Conservation (phyloP, 1,284 basidiomycete genomes). For the Papiliotrema nemorosa region DNA sequence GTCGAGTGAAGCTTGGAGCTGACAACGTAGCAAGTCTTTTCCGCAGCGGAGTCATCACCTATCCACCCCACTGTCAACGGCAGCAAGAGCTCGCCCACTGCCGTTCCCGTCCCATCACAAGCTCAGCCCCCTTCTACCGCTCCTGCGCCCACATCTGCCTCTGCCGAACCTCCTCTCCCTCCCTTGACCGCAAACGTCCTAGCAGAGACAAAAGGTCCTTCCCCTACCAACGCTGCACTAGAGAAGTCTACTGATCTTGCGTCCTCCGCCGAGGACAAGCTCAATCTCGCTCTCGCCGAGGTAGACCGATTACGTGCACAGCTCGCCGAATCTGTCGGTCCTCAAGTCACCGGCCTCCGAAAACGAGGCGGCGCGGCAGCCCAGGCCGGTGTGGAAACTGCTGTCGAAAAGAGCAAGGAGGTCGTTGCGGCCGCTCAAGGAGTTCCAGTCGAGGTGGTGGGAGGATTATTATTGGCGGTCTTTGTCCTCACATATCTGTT, state of each 20-base stretch:
- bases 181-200: constrained; percentile 32
- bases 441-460: constrained; percentile 56
- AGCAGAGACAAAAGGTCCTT: constrained; percentile 11
- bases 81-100: constrained; percentile 3
- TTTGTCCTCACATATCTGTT: constrained; percentile 57
- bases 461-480: constrained; percentile 54
- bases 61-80: constrained; percentile 6
- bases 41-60: constrained; percentile 33
- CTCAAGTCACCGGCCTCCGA: constrained; percentile 40
- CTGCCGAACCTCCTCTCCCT: constrained; percentile 24
- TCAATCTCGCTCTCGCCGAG: constrained; percentile 41
- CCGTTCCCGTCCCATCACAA: constrained; percentile 3
- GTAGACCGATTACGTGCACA: constrained; percentile 44
- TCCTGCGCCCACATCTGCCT: constrained; percentile 10
- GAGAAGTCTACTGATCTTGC: constrained; percentile 36
- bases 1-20: constrained; percentile 6
- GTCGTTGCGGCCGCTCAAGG: constrained; percentile 36
- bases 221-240: constrained; percentile 35
- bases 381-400: constrained; percentile 21
- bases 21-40: constrained; percentile 31
- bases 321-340: constrained; percentile 32
- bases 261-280: constrained; percentile 44
- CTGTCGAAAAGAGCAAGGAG: constrained; percentile 29
- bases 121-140: constrained; percentile 5
- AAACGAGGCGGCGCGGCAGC: constrained; percentile 36